These are phyloP conservation scores for Pseudozyma sp. DNA, from an alignment of 1,284 basidiomycete species.

Conservation along the genomic window DNA sequence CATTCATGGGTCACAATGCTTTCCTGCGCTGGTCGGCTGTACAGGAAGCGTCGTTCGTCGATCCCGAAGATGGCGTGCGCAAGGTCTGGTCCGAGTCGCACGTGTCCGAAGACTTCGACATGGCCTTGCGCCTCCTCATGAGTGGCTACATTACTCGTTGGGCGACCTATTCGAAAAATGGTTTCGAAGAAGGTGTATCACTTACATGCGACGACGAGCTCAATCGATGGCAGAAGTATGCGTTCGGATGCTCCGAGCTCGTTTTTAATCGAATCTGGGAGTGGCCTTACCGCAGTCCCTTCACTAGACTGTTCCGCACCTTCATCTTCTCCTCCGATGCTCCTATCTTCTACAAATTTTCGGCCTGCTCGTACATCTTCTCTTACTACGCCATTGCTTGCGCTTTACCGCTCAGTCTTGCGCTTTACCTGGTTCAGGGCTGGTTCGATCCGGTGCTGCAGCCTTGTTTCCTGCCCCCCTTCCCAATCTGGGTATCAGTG, in stretches of 20 bases:
- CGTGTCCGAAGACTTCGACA: slow-evolving; percentile 85
- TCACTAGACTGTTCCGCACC: slow-evolving; percentile 80
- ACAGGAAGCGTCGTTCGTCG: slow-evolving; percentile 81
- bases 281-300: slow-evolving; percentile 80
- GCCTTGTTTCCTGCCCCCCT: slow-evolving; percentile 72
- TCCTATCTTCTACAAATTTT: slow-evolving; percentile 79
- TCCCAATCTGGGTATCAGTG: slow-evolving; percentile 82
- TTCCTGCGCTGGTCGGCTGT: slow-evolving; percentile 86
- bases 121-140: slow-evolving; percentile 73
- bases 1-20: slow-evolving; percentile 88
- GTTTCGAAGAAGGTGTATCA: slow-evolving; percentile 88
- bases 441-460: slow-evolving; percentile 77
- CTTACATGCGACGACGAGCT: slow-evolving; percentile 79
- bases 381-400: slow-evolving; percentile 82
- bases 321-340: slow-evolving; percentile 76
- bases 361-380: slow-evolving; percentile 77
- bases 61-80: slow-evolving; percentile 75
- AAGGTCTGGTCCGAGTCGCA: slow-evolving; percentile 85
- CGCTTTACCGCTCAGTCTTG: slow-evolving; percentile 75
- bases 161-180: slow-evolving; percentile 83
- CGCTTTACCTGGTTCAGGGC: slow-evolving; percentile 81
- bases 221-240: slow-evolving; percentile 88
- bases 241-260: slow-evolving; percentile 75
- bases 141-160: slow-evolving; percentile 79
- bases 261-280: slow-evolving; percentile 71